Evolutionary conservation across 257 asterid species (phyloP).

Genomic region (Ilex aquifolium): DNA sequence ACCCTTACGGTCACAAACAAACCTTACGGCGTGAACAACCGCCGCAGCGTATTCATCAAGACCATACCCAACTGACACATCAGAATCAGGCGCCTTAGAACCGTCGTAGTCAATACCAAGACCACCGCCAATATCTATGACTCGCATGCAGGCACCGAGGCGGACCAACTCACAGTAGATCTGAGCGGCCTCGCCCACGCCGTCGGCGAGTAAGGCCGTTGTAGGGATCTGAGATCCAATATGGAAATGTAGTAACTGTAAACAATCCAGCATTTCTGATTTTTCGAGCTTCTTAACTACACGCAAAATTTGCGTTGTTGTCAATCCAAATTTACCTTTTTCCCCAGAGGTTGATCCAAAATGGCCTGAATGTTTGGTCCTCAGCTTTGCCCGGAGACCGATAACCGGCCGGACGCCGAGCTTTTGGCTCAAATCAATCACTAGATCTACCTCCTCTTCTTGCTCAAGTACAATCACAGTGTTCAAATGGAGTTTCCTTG

Average conservation of each 20-base stretch:
- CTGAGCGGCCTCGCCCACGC: slow-evolving; percentile 91
- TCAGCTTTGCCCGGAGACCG: slow-evolving; percentile 85
- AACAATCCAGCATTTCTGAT: slow-evolving; percentile 73
- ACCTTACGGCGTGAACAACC: slow-evolving; percentile 60
- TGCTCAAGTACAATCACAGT: slow-evolving; percentile 90
- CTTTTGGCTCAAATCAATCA: slow-evolving; percentile 59
- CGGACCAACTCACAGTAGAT: slow-evolving; percentile 76
- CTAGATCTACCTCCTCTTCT: slow-evolving; percentile 79
- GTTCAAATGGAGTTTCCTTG: slow-evolving; percentile 64
- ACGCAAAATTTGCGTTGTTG: slow-evolving; percentile 71
- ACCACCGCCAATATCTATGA: slow-evolving; percentile 93
- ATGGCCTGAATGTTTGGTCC: slow-evolving; percentile 91
- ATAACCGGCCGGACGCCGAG: slow-evolving; percentile 75
- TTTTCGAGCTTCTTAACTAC: slow-evolving; percentile 67
- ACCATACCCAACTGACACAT: slow-evolving; percentile 64
- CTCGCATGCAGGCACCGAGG: slow-evolving; percentile 77
- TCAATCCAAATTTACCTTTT: slow-evolving; percentile 90
- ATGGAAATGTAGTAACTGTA: slow-evolving; percentile 88
- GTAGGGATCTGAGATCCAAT: slow-evolving; percentile 96
- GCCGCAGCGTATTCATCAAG: slow-evolving; percentile 81
- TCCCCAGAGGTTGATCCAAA: slow-evolving; percentile 99
- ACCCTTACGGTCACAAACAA: slow-evolving; percentile 59
- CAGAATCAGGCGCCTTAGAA: slow-evolving; percentile 72
- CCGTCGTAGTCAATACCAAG: slow-evolving; percentile 96
- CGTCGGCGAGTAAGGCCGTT: slow-evolving; percentile 63